Base-by-base conservation (phyloP, 2,329 filamentous ascomycete genomes). In the Ampelomyces quisqualis region DNA sequence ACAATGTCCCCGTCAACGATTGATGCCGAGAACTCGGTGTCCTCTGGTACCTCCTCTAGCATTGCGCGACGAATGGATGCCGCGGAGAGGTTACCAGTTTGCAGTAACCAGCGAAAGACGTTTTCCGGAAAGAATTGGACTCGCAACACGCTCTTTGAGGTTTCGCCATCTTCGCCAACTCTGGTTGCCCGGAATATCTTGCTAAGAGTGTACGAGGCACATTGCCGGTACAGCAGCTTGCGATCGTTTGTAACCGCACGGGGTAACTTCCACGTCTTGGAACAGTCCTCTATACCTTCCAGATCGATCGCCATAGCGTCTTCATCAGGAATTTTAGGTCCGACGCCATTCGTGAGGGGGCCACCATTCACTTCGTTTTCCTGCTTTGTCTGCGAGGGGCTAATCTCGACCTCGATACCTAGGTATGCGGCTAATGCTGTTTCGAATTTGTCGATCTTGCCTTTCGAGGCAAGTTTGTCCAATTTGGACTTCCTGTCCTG, bases 1-100 rank as follows among this genome's bases (percentile, higher is more conserved):
- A 87, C 76, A 3, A 90, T 72, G 42, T 85, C 80, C 22, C 79
- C 78, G 8, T 82, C 75, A 10, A 78, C 68, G 18, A 76, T 71
- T n/a, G 71, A 66, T 28, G 78, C 73, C 10, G 69, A 61, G 14
- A 65, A 67, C 18, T 68, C 63, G 13, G 76, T 66, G 22, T 75
- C 70, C 10, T 73, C 71, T 0, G 53, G 40, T 6, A 43, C 40
- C 34, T 58, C 51, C 14, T 65, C 59, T 2, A 63, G 49, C 4
- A 73, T 49, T 2, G 71, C 66, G 47, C 67, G 64, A 4, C 73
- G 72, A 3, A 75, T 62, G 15, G 75, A 72, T 10, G 70, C 64
- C 22, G 68, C 68, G 5, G 71, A 70, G 17, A 75, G 59, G 34
- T 71, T 68, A 3, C 78, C 77, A 53, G 80, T 78, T 10, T 78